Base-by-base conservation (phyloP, 371 early-diverging fungal genomes). In the Nematocida sp. region DNA sequence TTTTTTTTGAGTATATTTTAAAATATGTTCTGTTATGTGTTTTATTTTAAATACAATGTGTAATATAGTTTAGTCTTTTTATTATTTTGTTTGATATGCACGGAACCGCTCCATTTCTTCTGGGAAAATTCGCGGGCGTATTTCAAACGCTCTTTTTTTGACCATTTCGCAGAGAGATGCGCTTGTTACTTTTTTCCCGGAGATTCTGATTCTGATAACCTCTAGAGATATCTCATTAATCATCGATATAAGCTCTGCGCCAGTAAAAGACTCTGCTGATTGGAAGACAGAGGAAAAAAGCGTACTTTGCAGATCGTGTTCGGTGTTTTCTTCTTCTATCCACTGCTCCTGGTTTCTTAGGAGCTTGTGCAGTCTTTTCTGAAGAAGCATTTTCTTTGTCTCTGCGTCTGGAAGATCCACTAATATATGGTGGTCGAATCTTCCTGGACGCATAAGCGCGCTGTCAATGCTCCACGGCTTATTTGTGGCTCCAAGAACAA, bases 391-490 rank as follows among this genome's bases (percentile, higher is more conserved):
- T 3, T 88, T 88, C 77, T 97, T 88, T 3, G 94, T 95, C 79
- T 89, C 88, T 78, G 93, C 91, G 83, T 95, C 77, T 25, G 79
- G 79, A n/a, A 79, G 55, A 25, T 59, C 97, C 66, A 97, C 92
- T 30, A 88, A 83, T 60, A 97, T 92, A 81, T 95, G 95, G 25
- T 95, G 88, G 85, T 97, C 98, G 80, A 97, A 97, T 47, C 98
- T 90, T 4, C 98, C 98, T 20, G 98, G 97, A 51, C 94, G 86
- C 83, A 92, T 86, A 45, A 94, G 82, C 0, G 94, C 94, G 36
- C 91, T 87, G 82, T 94, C 94, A 55, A 83, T 92, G 66, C 90
- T 89, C 25, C 89, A 91, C 36, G 92, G 85, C 66, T 68, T 81
- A 77, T 50, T 78, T 23, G 78, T 77, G 18, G 67, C 68, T 0